Evolutionary conservation across 371 early-diverging fungal genomes (phyloP), one percentile per base, ranked within the genome.

Genomic region (Rhizopus sp.): DNA sequence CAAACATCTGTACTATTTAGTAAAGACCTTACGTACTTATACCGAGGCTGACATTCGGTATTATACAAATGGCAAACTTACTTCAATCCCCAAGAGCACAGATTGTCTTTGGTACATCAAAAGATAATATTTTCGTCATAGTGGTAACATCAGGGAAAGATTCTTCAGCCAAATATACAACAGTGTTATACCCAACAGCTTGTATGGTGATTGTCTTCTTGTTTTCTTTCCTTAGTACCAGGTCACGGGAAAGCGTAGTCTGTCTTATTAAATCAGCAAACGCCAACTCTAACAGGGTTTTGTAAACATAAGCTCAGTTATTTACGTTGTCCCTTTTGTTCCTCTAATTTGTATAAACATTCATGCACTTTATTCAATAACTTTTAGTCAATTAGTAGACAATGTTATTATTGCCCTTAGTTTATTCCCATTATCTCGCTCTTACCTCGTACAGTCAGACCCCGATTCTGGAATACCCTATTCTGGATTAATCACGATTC

Each of bases 1-100:
- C 15, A 17, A 55, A 13, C 13, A 45, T 55, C 46, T n/a, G 5
- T 55, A 55, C 37, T 29, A 9, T 45, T 46, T 55, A 35, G 23
- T 45, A 45, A 45, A 55, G 55, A 37, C 35, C 55, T 55, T 55
- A 35, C 46, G 9, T 55, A 37, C 37, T 55, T 55, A 46, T 55
- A 35, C 47, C 48, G 38, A 23, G 47, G 29, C 38, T 38, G 47
- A 39, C 47, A 38, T 31, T 47, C 38, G 35, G 55, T 55, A 38
- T 55, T 31, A 47, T 47, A 38, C 47, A 10, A 29, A 38, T 55
- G 42, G 2, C 15, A n/a, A 53, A 42, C 48, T 39, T 15, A 29
- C 39, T 55, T 55, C 31, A 55, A 48, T 47, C 53, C 32, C 23
- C 53, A 33, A 53, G 40, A 53, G 3, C 12, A 42, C 53, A 42